These are phyloP conservation scores for Vigna reflexopilosa DNA, from an alignment of 306 rosid species.

Conservation along the genomic window DNA sequence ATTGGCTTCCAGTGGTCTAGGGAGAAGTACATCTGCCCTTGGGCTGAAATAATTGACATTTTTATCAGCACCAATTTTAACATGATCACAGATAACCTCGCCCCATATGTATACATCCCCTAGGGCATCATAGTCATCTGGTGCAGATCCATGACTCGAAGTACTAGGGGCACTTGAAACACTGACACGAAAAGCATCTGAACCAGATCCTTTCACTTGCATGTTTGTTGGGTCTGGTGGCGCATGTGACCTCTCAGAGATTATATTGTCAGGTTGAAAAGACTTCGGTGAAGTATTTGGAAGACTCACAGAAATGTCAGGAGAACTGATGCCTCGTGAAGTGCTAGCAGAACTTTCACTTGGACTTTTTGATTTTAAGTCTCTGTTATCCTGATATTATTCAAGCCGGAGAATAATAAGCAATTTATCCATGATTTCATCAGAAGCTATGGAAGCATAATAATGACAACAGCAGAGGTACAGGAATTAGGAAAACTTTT, in stretches of 20 bases:
- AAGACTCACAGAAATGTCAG: conserved; percentile 68
- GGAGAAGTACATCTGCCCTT: conserved; percentile 89
- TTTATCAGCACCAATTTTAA: conserved; percentile 78
- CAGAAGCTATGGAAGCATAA: conserved; percentile 24
- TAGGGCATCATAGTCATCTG: conserved; percentile 95
- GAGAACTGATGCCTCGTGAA: conserved; percentile 73
- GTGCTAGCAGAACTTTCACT: conserved; percentile 80
- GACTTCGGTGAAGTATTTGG: conserved; percentile 68
- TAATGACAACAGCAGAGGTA: not conserved
- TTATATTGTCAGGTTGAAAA: conserved; percentile 58
- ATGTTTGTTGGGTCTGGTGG: conserved; percentile 74
- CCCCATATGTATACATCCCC: conserved; percentile 99
- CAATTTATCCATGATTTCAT: conserved; percentile 39
- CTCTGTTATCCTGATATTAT: conserved; percentile 82
- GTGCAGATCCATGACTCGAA: conserved; percentile 96
- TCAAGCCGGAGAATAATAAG: conserved; percentile 48
- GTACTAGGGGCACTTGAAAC: conserved; percentile 99
- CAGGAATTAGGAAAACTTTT: conserved; percentile 10
- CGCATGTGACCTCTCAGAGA: conserved; percentile 80
- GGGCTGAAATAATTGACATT: conserved; percentile 61
- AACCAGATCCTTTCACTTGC: conserved; percentile 95
- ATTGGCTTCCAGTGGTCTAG: conserved; percentile 84
- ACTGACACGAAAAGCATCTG: conserved; percentile 95
- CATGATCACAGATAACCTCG: conserved; percentile 75
- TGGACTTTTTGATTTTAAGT: conserved; percentile 81